Evolutionary conservation across 2,329 filamentous ascomycete genomes (phyloP), one percentile per base, ranked within the genome.

Genomic region (Dryadomyces quercus-mongolicae): DNA sequence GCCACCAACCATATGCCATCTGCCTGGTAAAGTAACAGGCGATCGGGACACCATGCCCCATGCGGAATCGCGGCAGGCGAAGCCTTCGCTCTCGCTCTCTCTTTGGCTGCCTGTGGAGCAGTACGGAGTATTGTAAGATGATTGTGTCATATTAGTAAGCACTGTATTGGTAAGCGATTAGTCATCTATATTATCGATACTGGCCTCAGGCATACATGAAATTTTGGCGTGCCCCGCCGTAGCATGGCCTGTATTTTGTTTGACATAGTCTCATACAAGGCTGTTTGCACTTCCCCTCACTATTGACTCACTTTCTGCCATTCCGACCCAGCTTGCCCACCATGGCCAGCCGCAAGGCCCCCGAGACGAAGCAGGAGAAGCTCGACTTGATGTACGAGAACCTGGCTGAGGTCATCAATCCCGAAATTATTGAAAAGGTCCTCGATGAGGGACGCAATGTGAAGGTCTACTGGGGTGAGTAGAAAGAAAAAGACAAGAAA

Each of bases 391-490:
- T 95, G 71, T 81, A 77, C 58, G 82, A 84, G 66, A 93, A 93
- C 68, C 76, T 94, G 56, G 81, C 84, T 58, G 90, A 95, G 74
- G 74, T 88, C 51, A 78, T 95, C 57, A 91, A 93, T 65, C 82
- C 82, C 22, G 88, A 95, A 65, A 88, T 94, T 58, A 86, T 93
- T 65, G 81, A 90, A 66, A 76, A 81, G 48, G 77, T 92, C 58
- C 70, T 85, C 60, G 81, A 81, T 56, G 77, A 87, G 66, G 83
- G 88, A 53, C 78, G 84, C 49, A 80, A 82, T 53, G 77, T 88
- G 52, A 85, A 83, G 66, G 81, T 94, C 68, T 95, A 95, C 81
- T 94, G 88, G 88, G 87, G 81, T 80, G 66, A 57, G 68, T 48
- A 6, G 25, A 20, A 16, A 18, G n/a, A 40, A 40, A 21, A 1